Conservation (phyloP, 2,329 filamentous ascomycete species). For the Fonsecaea pedrosoi region DNA sequence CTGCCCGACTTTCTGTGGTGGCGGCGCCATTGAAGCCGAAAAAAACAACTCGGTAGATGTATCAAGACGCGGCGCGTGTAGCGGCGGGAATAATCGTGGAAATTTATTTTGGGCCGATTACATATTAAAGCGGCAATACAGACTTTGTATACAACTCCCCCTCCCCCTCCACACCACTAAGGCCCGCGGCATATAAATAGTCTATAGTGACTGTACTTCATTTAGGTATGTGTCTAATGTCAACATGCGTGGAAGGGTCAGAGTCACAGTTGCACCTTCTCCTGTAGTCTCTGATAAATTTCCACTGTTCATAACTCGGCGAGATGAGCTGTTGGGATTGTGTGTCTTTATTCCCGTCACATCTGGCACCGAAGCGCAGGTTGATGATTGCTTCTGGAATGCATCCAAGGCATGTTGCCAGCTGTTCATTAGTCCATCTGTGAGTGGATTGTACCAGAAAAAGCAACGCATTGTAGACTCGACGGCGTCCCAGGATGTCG, state of each 20-base stretch:
- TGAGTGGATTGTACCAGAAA: slow-evolving; percentile 29
- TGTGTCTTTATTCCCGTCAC: not conserved
- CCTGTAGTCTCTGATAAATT: not conserved
- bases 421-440: slow-evolving; percentile 13
- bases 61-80: slow-evolving; percentile 2
- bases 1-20: slow-evolving; percentile 28
- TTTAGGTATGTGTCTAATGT: slow-evolving; percentile 30
- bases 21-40: slow-evolving; percentile 18
- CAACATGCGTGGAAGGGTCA: slow-evolving; percentile 26
- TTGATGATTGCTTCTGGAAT: not conserved
- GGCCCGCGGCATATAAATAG: not conserved
- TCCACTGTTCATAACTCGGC: not conserved
- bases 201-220: slow-evolving; percentile 16
- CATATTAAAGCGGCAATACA: not conserved
- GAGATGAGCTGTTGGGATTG: not conserved
- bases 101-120: not conserved
- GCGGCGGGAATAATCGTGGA: no score
- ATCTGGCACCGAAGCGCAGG: not conserved
- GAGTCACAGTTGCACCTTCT: not conserved
- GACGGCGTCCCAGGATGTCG: slow-evolving; percentile 20
- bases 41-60: no score
- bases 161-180: not conserved
- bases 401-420: slow-evolving; percentile 21
- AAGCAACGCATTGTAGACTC: slow-evolving; percentile 27
- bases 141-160: not conserved